These are phyloP conservation scores for Tricholoma saponaceum DNA, from an alignment of 768 basidiomycete genomes.

Conservation along the genomic window DNA sequence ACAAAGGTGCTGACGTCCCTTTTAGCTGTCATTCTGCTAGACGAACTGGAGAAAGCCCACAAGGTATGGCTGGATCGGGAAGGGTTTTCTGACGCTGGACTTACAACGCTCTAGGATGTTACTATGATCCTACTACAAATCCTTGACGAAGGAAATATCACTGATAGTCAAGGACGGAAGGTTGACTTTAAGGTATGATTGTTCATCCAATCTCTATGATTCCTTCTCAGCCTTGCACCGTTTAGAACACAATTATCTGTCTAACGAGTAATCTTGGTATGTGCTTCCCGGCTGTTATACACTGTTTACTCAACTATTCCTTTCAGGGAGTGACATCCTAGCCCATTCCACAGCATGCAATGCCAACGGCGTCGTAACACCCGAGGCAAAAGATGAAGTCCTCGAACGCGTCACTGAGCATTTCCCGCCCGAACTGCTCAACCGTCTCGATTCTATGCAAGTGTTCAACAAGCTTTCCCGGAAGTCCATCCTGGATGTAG, in stretches of 20 bases:
- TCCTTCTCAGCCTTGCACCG: neutral
- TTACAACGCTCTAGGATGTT: conserved; percentile 53
- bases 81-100: neutral
- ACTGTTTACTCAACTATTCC: neutral
- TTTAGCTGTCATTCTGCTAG: conserved; percentile 70
- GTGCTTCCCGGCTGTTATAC: conserved; percentile 2
- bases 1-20: neutral
- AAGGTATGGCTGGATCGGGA: conserved; percentile 39
- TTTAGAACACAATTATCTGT: conserved; percentile 86
- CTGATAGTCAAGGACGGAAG: conserved; percentile 89
- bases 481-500: conserved; percentile 71
- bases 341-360: conserved; percentile 62
- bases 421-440: conserved; percentile 89
- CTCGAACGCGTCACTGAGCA: conserved; percentile 70
- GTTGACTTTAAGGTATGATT: conserved; percentile 79
- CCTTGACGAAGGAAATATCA: conserved; percentile 84
- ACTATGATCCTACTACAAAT: conserved; percentile 89
- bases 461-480: conserved; percentile 89
- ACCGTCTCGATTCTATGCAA: conserved; percentile 81
- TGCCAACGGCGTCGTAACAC: conserved; percentile 58
- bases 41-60: conserved; percentile 93
- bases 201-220: neutral
- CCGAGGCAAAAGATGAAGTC: conserved; percentile 60
- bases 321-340: conserved; percentile 61
- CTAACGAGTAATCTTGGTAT: conserved; percentile 84